These are phyloP conservation scores for Seminavis robusta DNA, from an alignment of 108 stramenopile species.

Conservation along the genomic window DNA sequence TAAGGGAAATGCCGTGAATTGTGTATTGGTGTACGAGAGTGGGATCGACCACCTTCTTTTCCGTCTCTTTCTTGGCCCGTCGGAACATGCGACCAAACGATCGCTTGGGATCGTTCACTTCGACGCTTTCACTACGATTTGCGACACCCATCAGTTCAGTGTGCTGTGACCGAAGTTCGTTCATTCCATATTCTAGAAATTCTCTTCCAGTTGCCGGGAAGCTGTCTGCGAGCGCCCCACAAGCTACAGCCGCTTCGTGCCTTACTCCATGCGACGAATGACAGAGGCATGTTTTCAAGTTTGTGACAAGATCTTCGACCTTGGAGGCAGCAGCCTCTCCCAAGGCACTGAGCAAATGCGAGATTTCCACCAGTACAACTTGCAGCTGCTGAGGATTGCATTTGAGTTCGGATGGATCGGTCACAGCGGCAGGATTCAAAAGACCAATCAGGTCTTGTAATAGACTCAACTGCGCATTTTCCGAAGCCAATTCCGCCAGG, in stretches of 20 bases:
- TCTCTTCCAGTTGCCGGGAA: conserved; percentile 62
- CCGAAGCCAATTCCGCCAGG: conserved; percentile 65
- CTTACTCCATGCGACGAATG: conserved; percentile 80
- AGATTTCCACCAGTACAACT: conserved; percentile 77
- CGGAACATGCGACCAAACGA: conserved; percentile 17
- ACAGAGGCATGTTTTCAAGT: conserved; percentile 49
- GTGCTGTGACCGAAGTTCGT: conserved; percentile 47
- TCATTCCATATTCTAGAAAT: conserved; percentile 27
- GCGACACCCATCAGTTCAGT: conserved; percentile 39
- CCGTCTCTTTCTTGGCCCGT: conserved; percentile 8
- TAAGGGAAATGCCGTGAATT: conserved; percentile 71
- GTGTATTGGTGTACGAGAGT: conserved; percentile 51
- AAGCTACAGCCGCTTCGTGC: conserved; percentile 74
- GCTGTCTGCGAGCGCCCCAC: conserved; percentile 48
- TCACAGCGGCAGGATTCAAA: conserved; percentile 16
- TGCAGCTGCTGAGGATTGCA: conserved; percentile 73
- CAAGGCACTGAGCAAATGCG: conserved; percentile 59
- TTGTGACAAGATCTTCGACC: conserved; percentile 55
- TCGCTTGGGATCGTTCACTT: conserved; percentile 1
- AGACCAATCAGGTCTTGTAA: conserved; percentile 56
- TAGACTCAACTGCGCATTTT: conserved; percentile 58
- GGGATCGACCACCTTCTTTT: conserved; percentile 12
- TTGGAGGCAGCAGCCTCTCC: conserved; percentile 72
- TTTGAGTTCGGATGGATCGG: conserved; percentile 19
- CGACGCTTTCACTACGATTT: background rate